A percentile compares a stretch with the other conserved stretches of the same genome.
These are phyloP conservation scores for Papiliotrema terrestris DNA, from an alignment of 1,284 basidiomycete genomes.

Conservation along the genomic window DNA sequence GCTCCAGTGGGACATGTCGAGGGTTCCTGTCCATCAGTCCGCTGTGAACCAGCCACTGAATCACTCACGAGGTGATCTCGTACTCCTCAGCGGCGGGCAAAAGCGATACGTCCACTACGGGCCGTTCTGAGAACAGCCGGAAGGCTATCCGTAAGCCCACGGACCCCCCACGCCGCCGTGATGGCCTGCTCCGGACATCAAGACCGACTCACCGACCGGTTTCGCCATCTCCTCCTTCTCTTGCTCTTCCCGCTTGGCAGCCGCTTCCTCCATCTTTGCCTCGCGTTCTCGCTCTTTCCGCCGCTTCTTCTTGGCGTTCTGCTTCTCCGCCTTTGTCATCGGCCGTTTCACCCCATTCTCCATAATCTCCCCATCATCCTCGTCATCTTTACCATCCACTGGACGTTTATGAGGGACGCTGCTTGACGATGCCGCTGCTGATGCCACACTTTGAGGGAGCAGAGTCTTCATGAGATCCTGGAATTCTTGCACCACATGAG, in stretches of 20 bases:
- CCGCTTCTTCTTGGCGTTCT: conserved; percentile 45
- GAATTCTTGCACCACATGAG: conserved; percentile 19
- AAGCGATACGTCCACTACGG: conserved; percentile 17
- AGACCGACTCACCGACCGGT: conserved; percentile 18
- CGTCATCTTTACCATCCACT: not conserved
- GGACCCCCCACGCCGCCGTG: no score
- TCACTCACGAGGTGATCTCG: conserved; percentile 17
- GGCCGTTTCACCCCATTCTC: conserved; percentile 14
- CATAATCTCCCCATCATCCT: conserved; percentile 1
- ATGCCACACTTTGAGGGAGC: conserved; percentile 7
- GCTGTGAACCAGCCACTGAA: not conserved
- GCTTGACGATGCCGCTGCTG: not conserved
- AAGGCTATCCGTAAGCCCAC: no score
- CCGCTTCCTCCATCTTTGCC: conserved; percentile 10
- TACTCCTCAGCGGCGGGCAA: conserved; percentile 19
- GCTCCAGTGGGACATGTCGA: not conserved
- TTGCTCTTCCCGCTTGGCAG: conserved; percentile 4
- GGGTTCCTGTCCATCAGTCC: conserved; percentile 9
- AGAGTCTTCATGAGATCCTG: conserved; percentile 20
- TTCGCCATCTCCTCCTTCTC: not conserved
- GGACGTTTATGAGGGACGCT: not conserved
- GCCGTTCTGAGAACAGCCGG: conserved; percentile 30
- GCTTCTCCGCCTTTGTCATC: conserved; percentile 45
- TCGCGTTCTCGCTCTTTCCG: conserved; percentile 38
- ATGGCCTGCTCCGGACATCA: no score